Evolutionary conservation across 345 rosid species (phyloP), one percentile per base, ranked within the genome.

Genomic region (Microcos paniculata): DNA sequence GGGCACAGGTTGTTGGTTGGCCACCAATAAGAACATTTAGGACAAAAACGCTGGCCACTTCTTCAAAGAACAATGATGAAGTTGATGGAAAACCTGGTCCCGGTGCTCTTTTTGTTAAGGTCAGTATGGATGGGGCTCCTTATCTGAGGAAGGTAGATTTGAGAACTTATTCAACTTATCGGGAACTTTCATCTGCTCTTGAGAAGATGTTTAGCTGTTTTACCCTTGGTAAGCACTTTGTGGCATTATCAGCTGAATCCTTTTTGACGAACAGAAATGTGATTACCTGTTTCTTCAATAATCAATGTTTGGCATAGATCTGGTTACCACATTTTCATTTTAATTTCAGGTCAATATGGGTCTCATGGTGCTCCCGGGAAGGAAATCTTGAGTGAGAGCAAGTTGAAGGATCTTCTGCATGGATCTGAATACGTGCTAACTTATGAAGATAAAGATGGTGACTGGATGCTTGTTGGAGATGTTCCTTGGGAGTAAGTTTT

Each of bases 391-490:
- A 90, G 89, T 11, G 98, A 94, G 82, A 88, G 84, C 64, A 89
- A 88, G 76, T 21, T 90, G 84, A 88, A 89, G 80, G 93, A 91
- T 87, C 93, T 92, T 83, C 88, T 88, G 66, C 88, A 87, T 83
- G 98, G 97, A 78, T 92, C 98, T 1, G 98, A 92, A 71, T 90
- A 90, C 70, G 94, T 92, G 35, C 91, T 92, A 45, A 92, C 98
- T 1, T 94, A 92, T 11, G 94, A 94, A 84, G 98, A 94, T 77
- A 94, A 92, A 83, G 98, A 94, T 19, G 87, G 94, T 18, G 98
- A 94, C 57, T 94, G 94, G 97, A 92, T 92, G 97, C 97, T 94
- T 5, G 97, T 94, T 21, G 98, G 98, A 26, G 97, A 94, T 89
- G 98, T 94, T n/a, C 98, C 98, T 3, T 94, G 98, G 98, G 92